Conservation (phyloP, 2,329 filamentous ascomycete species). For the Ceratocystis papillata region DNA sequence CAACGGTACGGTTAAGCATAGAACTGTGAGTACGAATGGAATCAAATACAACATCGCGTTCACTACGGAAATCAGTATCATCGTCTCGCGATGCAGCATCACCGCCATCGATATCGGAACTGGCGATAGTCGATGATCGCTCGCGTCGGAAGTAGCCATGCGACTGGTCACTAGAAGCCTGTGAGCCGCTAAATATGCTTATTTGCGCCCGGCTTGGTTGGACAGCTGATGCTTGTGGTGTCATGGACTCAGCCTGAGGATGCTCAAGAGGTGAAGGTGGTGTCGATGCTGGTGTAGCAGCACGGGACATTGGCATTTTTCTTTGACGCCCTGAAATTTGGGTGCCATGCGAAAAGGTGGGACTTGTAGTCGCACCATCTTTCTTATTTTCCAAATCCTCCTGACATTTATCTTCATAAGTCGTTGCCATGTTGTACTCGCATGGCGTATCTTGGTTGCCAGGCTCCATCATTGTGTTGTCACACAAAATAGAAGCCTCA, state of each 20-base stretch:
- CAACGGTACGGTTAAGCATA: conserved; percentile 52
- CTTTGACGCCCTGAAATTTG: conserved; percentile 13
- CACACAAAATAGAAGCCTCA: conserved; percentile 24
- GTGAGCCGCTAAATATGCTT: conserved; percentile 29
- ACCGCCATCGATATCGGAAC: conserved; percentile 57
- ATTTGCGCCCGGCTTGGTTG: too few relatives aligned
- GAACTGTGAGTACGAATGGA: conserved; percentile 63
- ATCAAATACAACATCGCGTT: conserved; percentile 55
- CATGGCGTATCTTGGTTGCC: conserved; percentile 16
- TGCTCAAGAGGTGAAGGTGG: conserved; percentile 19
- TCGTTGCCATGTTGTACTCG: conserved; percentile 9
- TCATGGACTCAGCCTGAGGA: conserved; percentile 26
- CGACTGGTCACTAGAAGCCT: conserved; percentile 19
- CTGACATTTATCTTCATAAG: conserved; percentile 1
- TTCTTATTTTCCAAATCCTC: not conserved
- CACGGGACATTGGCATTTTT: conserved; percentile 26
- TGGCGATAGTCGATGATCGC: conserved; percentile 49
- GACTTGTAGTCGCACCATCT: not conserved
- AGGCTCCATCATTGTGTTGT: conserved; percentile 14
- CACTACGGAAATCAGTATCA: conserved; percentile 67
- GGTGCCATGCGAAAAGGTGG: conserved; percentile 9
- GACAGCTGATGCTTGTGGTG: conserved; percentile 34
- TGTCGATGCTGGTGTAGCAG: not conserved
- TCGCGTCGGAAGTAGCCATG: conserved; percentile 28
- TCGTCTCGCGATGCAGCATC: conserved; percentile 59